Evolutionary conservation across 768 basidiomycete species (phyloP), one percentile per base, ranked within the genome.

Genomic region (Suillus hirtellus): DNA sequence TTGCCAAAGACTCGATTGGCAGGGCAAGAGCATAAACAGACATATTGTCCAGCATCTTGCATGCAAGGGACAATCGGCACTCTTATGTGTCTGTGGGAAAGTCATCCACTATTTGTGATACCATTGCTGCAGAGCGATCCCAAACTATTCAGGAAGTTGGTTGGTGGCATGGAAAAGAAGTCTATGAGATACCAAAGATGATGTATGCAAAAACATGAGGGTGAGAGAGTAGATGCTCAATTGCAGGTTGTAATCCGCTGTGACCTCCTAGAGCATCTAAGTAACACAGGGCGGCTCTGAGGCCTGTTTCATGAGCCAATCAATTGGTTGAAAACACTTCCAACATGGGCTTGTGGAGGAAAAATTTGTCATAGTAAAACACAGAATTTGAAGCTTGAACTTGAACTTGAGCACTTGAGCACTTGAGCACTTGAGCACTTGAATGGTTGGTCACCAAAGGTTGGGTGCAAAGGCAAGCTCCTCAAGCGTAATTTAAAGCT

Each of bases 41-140:
- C 44, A 79, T 62, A 24, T 63, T 62, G 9, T 46, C 65, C 47
- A 79, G 65, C 31, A 79, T 60, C 19, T 52, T 60, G 40, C 35
- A 40, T 19, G 69, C 62, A 37, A 24, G 62, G 3, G 78, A 77
- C 2, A 47, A 17, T 8, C 52, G 63, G 53, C 73, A 67, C 14
- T 63, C 68, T 10, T 66, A 63, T 3, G 71, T 62, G 37, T 66
- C 66, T 1, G 60, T 61, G 1, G 79, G 80, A 59, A 78, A 81
- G 17, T 64, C 60, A 9, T 69, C 65, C n/a, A 80, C 19, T 35
- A 82, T 73, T 71, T 68, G 74, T 37, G 37, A 24, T 43, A 66
- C 59, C 27, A 78, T n/a, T 14, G 44, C n/a, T 19, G 31, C 50
- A 24, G 59, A 65, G 10, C 44, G 60, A n/a, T 68, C 63, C 55